Evolutionary conservation across 1,284 basidiomycete species (phyloP), one percentile per base, ranked within the genome.

Genomic region (Chalciporus sp.): DNA sequence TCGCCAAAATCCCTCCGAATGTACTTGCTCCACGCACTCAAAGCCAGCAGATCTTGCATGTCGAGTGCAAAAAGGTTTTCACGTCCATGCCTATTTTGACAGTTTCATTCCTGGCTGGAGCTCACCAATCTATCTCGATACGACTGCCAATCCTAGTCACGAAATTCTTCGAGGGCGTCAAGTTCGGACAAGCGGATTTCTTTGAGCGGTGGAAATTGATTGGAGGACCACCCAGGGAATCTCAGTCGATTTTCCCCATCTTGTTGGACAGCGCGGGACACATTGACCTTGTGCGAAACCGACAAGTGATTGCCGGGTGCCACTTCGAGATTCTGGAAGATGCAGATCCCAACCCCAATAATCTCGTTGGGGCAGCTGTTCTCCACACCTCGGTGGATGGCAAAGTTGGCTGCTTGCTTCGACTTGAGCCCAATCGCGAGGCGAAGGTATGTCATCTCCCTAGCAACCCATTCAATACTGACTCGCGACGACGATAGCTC

Each of bases 121-220:
- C 93, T 9, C 88, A 94, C 59, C 94, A 95, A 71, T 88, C 91
- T 17, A 77, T 98, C 51, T 86, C 90, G 0, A 74, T 99, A 51
- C 85, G 88, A 46, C 76, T 99, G 40, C 96, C 97, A 4, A 84
- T 98, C 59, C 83, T 93, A 49, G 68, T 97, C 58, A 90, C 88
- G 42, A 95, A 96, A 72, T 99, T 99, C 73, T 80, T 98, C 59
- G 95, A 98, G 69, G 92, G 92, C 35, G 94, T 98, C 52, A 88
- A 87, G 64, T 82, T 99, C 35, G 86, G 83, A 14, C 79, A 84
- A 55, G 76, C 82, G 0, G 92, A 96, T 61, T 99, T 99, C 80
- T 99, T 99, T 72, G 95, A 98, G 72, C 81, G 97, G 51, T 99
- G 97, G 97, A 94, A 94, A 72, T 77, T 98, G 64, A 98, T 99